phyloP scores from a whole-genome alignment of 2,329 filamentous ascomycete genomes.

The Thielaviopsis cerberus region DNA sequence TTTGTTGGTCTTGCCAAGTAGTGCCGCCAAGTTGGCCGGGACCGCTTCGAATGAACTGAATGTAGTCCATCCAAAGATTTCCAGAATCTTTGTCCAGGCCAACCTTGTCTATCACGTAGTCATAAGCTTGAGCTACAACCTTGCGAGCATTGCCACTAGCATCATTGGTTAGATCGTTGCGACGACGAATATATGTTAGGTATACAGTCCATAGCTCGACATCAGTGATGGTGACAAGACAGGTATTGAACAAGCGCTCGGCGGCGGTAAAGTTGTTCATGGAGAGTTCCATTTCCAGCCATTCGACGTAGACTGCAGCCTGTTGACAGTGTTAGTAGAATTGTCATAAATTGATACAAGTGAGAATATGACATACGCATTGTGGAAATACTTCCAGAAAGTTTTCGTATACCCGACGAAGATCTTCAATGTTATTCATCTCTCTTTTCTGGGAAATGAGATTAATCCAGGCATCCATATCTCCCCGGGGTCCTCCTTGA shows the following conservation, averaged over 20 bases:
- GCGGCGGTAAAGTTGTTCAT: constrained; percentile 65
- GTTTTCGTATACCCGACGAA: constrained; percentile 62
- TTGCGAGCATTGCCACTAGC: constrained; percentile 55
- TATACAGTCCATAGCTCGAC: constrained; percentile 85
- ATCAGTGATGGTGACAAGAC: constrained; percentile 60
- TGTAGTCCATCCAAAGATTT: constrained; percentile 81
- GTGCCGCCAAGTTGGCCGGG: constrained; percentile 72
- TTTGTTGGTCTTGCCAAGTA: constrained; percentile 92
- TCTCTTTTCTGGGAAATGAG: constrained; percentile 72
- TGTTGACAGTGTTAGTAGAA: constrained; percentile 26
- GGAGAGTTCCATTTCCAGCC: constrained; percentile 75
- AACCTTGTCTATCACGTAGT: constrained; percentile 76
- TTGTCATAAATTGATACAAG: not conserved
- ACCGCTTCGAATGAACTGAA: constrained; percentile 76
- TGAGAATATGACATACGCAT: constrained; percentile 46
- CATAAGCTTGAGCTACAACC: constrained; percentile 71
- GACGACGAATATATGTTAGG: constrained; percentile 81
- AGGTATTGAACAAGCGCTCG: constrained; percentile 67
- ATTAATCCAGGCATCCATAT: constrained; percentile 77
- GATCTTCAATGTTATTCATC: constrained; percentile 65
- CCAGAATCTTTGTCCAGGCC: constrained; percentile 84
- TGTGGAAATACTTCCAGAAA: constrained; percentile 80
- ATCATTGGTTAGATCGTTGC: constrained; percentile 70
- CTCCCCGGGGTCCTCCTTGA: constrained; percentile 86
- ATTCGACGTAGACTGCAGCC: constrained; percentile 83